Conservation (phyloP, 2,329 filamentous ascomycete genomes). For the Paecilomyces fulvus region DNA sequence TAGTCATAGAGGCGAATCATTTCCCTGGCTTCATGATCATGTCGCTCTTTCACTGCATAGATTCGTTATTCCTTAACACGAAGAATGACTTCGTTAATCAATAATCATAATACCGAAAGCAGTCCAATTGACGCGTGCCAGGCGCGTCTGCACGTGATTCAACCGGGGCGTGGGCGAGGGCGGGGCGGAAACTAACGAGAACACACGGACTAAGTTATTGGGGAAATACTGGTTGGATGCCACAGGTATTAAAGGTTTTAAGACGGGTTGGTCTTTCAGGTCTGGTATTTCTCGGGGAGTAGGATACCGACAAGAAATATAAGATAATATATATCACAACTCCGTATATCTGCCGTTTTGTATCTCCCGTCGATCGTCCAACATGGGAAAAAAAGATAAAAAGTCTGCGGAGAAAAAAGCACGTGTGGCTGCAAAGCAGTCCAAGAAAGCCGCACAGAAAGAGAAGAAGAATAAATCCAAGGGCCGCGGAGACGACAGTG, state of each 20-base stretch:
- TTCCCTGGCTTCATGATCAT: constrained; percentile 18
- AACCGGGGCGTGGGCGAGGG: constrained; percentile 34
- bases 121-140: background rate
- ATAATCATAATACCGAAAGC: background rate
- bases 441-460: constrained; percentile 65
- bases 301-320: background rate
- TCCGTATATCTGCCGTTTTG: background rate
- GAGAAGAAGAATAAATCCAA: constrained; percentile 75
- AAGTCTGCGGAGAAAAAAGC: constrained; percentile 50
- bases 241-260: background rate
- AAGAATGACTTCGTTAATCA: background rate
- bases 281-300: background rate
- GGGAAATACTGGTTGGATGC: background rate
- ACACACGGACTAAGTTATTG: background rate
- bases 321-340: background rate
- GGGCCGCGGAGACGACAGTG: constrained; percentile 64
- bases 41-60: background rate
- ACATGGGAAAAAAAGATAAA: constrained; percentile 48
- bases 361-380: background rate
- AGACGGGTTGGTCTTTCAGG: background rate
- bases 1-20: constrained; percentile 39
- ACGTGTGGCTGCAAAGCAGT: constrained; percentile 62
- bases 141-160: constrained; percentile 9
- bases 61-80: background rate
- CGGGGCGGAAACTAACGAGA: background rate